phyloP scores from a whole-genome alignment of 108 stramenopile genomes.

The Skeletonema marinoi region DNA sequence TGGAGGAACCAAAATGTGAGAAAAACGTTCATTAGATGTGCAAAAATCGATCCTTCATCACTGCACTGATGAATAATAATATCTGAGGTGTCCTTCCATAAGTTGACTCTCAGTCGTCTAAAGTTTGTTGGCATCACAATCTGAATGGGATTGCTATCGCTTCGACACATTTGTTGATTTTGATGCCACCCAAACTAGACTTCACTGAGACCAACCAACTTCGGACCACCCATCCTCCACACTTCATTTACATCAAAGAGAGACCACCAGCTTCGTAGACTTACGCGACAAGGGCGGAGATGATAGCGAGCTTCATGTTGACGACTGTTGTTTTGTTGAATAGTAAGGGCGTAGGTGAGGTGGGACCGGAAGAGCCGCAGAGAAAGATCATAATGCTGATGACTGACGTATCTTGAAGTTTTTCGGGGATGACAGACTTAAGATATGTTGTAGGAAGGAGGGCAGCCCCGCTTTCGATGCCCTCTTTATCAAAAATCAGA shows the following conservation, averaged over 20 bases:
- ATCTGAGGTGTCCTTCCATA: background rate
- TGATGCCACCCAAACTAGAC: background rate
- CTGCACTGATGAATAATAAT: background rate
- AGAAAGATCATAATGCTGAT: background rate
- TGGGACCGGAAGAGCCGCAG: background rate
- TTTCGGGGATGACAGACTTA: background rate
- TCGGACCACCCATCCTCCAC: background rate
- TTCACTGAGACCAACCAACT: background rate
- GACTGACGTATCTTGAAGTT: slow-evolving; percentile 4
- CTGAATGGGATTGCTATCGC: slow-evolving; percentile 1
- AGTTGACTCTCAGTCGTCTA: background rate
- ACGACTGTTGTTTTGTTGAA: slow-evolving; percentile 1
- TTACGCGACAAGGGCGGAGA: slow-evolving; percentile 87
- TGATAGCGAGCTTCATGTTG: slow-evolving; percentile 81
- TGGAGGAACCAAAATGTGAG: background rate
- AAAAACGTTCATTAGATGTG: background rate
- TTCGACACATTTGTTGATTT: background rate
- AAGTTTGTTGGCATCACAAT: background rate
- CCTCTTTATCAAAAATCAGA: background rate
- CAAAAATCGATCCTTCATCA: background rate
- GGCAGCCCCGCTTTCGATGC: background rate
- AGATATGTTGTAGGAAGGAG: background rate
- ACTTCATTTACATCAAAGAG: background rate
- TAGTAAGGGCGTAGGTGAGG: background rate
- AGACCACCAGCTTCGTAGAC: slow-evolving; percentile 26